These are phyloP conservation scores for Mucor piriformis DNA, from an alignment of 371 early-diverging fungal species.

Conservation along the genomic window DNA sequence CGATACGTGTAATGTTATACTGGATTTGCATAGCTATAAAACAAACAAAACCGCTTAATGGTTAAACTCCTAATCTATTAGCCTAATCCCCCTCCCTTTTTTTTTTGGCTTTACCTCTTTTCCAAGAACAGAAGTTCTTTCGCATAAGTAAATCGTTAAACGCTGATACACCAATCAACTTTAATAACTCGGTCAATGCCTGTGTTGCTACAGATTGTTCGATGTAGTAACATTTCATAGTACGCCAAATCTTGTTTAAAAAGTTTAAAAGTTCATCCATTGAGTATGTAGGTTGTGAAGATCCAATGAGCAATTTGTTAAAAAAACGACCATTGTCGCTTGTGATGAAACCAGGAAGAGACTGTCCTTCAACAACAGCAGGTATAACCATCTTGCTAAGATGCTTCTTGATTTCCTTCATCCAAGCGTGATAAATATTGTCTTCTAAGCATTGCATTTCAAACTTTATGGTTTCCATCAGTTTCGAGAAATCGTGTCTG, in stretches of 20 bases:
- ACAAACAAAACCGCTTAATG: no score
- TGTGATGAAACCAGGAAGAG: constrained; percentile 87
- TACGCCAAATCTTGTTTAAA: constrained; percentile 88
- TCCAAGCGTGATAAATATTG: constrained; percentile 80
- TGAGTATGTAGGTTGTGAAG: constrained; percentile 73
- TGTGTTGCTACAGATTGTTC: constrained; percentile 82
- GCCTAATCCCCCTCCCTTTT: no score
- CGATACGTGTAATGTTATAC: constrained; percentile 93
- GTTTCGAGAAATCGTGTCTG: constrained; percentile 54
- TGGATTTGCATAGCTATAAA: constrained; percentile 89
- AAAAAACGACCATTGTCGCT: constrained; percentile 87
- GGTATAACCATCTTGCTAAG: constrained; percentile 91
- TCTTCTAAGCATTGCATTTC: constrained; percentile 72
- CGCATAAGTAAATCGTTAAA: constrained; percentile 96
- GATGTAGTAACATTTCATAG: constrained; percentile 93
- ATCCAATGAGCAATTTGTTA: constrained; percentile 74
- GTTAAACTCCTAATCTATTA: no score
- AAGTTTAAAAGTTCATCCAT: constrained; percentile 93
- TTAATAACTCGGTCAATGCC: constrained; percentile 86
- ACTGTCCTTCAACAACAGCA: constrained; percentile 92
- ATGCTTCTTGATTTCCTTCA: constrained; percentile 93
- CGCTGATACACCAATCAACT: constrained; percentile 87
- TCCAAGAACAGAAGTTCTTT: constrained; percentile 88
- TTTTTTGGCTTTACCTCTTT: constrained; percentile 59
- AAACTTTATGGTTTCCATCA: constrained; percentile 64